Conservation (phyloP, 176 grass and related monocot genomes). For the Metroxylon sagu region DNA sequence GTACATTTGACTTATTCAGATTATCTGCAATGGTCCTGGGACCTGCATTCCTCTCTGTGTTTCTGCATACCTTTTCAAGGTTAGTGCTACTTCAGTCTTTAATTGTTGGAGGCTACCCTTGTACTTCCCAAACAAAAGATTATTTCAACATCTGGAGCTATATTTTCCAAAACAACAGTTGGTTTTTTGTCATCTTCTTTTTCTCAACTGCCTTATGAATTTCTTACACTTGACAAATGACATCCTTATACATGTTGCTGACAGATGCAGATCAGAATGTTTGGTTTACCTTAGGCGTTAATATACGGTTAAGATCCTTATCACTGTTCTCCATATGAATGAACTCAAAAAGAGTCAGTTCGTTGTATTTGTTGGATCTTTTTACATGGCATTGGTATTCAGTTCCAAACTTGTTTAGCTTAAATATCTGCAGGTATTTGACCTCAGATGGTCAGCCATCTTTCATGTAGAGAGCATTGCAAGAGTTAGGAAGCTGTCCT, state of each 20-base stretch:
- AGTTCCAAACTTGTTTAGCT: neutral
- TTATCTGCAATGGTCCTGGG: constrained; percentile 91
- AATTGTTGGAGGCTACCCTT: neutral
- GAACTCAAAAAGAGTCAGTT: no score
- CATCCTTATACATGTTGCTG: no score
- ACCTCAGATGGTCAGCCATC: constrained; percentile 61
- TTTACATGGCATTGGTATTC: neutral
- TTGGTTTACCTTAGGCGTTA: no score
- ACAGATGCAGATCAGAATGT: no score
- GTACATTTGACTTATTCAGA: constrained; percentile 30
- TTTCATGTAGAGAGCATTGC: constrained; percentile 94
- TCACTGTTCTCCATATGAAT: no score
- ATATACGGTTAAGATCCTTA: no score
- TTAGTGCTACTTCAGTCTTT: constrained; percentile 9
- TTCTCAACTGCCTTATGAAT: no score
- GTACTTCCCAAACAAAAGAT: neutral
- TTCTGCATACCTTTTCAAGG: constrained; percentile 76
- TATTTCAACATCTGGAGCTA: neutral
- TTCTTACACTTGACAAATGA: no score
- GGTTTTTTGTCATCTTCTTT: no score
- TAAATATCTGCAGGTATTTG: constrained; percentile 43
- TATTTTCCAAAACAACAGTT: no score
- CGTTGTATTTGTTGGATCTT: neutral
- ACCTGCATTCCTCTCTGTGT: constrained; percentile 79
- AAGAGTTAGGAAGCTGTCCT: constrained; percentile 72